Evolutionary conservation across 176 grass and related monocot genomes (phyloP).

Genomic region (Melocanna baccifera): DNA sequence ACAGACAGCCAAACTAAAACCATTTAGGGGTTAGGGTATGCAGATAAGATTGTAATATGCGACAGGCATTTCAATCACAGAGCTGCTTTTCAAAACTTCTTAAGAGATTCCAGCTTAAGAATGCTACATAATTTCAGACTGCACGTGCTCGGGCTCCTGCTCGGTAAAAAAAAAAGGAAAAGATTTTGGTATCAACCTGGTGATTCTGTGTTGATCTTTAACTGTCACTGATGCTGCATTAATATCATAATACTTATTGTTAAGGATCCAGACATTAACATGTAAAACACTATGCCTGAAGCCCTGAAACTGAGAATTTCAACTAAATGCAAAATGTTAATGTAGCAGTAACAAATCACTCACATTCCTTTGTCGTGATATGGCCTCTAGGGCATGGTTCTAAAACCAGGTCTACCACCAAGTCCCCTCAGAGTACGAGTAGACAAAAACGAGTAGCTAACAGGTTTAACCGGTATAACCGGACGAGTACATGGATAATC

Average conservation of each 20-base stretch:
- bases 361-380: not conserved
- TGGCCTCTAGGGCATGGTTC: not conserved
- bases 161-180: not conserved
- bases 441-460: too few relatives aligned
- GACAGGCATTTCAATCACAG: not conserved
- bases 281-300: not conserved
- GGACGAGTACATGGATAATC: too few relatives aligned
- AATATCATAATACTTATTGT: not conserved
- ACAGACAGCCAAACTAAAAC: not conserved
- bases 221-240: not conserved
- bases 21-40: not conserved
- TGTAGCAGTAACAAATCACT: not conserved
- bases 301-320: not conserved
- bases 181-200: not conserved
- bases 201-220: not conserved
- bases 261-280: not conserved
- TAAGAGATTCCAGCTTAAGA: not conserved
- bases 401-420: not conserved
- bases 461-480: too few relatives aligned
- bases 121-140: not conserved
- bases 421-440: too few relatives aligned
- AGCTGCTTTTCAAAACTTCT: not conserved
- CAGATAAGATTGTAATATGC: not conserved
- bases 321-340: not conserved
- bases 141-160: not conserved